Evolutionary conservation across 345 rosid species (phyloP).

Genomic region (Eucalyptus polyanthemos): DNA sequence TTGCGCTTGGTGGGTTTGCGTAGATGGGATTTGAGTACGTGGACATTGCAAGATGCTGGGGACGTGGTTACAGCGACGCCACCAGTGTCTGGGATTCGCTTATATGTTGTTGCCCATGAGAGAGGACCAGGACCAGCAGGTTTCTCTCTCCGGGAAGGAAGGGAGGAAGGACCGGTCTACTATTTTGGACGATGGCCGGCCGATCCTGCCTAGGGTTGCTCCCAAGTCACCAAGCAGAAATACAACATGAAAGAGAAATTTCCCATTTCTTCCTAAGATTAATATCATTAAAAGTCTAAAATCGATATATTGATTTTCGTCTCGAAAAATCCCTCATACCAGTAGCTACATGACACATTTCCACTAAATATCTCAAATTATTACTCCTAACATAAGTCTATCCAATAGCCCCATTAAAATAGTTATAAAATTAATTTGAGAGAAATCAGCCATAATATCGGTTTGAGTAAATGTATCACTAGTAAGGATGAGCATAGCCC

Average conservation of each 20-base stretch:
- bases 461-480: not conserved
- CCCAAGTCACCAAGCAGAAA: not conserved
- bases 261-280: not conserved
- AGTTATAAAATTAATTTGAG: not conserved
- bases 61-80: not conserved
- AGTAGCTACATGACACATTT: not conserved
- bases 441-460: rapidly evolving
- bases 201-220: not conserved
- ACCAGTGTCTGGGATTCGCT: not conserved
- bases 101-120: not conserved
- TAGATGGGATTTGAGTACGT: not conserved
- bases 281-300: not conserved
- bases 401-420: not conserved
- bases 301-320: rapidly evolving
- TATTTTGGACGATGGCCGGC: not conserved
- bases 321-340: not conserved
- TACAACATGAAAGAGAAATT: not conserved
- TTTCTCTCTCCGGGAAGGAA: not conserved
- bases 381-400: not conserved
- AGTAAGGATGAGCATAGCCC: not conserved
- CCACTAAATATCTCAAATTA: not conserved
- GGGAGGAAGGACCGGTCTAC: not conserved
- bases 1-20: not conserved
- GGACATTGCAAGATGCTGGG: not conserved
- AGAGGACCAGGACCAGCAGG: not conserved